These are phyloP conservation scores for Ophiocordyceps sinensis DNA, from an alignment of 2,329 filamentous ascomycete genomes.

Conservation along the genomic window DNA sequence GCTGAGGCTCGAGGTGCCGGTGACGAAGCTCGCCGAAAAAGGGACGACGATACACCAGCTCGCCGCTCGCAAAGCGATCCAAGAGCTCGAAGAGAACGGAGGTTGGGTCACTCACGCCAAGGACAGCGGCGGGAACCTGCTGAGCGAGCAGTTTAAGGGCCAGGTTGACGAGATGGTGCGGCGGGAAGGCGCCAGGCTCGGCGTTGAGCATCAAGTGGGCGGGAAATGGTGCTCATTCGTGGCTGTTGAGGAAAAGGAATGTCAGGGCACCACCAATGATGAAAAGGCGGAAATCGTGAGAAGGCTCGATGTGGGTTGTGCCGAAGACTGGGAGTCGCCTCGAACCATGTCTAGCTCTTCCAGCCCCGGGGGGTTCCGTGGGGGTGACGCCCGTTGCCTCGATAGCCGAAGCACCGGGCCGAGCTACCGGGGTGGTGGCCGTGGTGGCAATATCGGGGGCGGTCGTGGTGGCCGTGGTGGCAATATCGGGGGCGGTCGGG, in stretches of 20 bases:
- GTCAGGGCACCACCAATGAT: background rate
- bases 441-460: too few relatives aligned
- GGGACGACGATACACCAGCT: constrained; percentile 53
- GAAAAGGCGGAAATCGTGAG: background rate
- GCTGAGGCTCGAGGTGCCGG: constrained; percentile 48
- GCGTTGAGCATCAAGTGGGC: constrained; percentile 50
- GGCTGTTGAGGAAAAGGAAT: constrained; percentile 37
- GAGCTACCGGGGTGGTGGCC: too few relatives aligned
- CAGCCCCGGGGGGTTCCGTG: too few relatives aligned
- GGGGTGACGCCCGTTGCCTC: too few relatives aligned
- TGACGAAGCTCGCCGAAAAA: constrained; percentile 30
- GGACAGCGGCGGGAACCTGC: constrained; percentile 22
- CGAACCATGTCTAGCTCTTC: too few relatives aligned
- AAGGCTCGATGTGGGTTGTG: background rate
- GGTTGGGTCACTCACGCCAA: constrained; percentile 48
- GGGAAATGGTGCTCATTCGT: constrained; percentile 63
- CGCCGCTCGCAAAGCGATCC: constrained; percentile 50
- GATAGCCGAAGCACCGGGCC: too few relatives aligned
- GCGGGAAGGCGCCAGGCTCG: constrained; percentile 50
- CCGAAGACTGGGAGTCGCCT: background rate
- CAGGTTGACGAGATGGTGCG: constrained; percentile 46
- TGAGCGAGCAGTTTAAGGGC: constrained; percentile 31
- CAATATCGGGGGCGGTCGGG: too few relatives aligned
- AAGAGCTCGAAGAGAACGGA: constrained; percentile 55
- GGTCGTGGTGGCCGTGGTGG: too few relatives aligned